A percentile compares a stretch with the other conserved stretches of the same genome.
These are phyloP conservation scores for Phytophthora ramorum DNA, from an alignment of 352 stramenopile species.

Conservation along the genomic window DNA sequence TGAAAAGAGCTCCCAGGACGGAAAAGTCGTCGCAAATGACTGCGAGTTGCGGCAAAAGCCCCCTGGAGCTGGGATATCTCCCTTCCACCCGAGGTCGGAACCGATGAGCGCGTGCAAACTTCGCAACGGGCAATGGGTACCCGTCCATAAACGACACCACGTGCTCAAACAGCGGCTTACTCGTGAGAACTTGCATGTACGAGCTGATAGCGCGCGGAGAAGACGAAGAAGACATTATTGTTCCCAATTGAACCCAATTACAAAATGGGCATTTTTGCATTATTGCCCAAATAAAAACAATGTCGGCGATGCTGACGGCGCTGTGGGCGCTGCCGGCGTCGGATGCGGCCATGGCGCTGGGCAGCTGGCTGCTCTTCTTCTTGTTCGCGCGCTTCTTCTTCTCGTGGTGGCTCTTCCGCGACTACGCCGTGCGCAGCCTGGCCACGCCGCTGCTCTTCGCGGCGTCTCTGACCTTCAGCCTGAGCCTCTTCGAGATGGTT, in stretches of 20 bases:
- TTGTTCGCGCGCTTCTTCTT: constrained; percentile 83
- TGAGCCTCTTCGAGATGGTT: constrained; percentile 85
- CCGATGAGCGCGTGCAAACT: constrained; percentile 29
- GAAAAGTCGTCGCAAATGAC: constrained; percentile 35
- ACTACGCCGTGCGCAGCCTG: constrained; percentile 76
- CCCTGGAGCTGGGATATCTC: constrained; percentile 30
- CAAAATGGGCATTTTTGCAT: too few relatives aligned
- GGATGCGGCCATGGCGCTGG: constrained; percentile 39
- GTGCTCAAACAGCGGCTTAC: constrained; percentile 21
- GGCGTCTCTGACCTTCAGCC: constrained; percentile 74
- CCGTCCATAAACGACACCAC: constrained; percentile 41
- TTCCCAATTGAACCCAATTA: too few relatives aligned
- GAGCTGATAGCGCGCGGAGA: neutral
- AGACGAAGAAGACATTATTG: too few relatives aligned
- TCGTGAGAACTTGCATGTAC: constrained; percentile 34
- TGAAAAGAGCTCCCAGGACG: constrained; percentile 28
- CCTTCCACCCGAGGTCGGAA: constrained; percentile 33
- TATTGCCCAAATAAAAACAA: too few relatives aligned
- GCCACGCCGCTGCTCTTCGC: constrained; percentile 76
- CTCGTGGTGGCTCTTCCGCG: constrained; percentile 84
- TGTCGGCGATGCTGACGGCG: too few relatives aligned
- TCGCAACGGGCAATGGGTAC: constrained; percentile 26
- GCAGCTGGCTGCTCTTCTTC: constrained; percentile 68
- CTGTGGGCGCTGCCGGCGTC: constrained; percentile 32
- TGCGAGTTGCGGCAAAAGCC: constrained; percentile 35